A percentile compares a stretch with the other conserved stretches of the same genome.
Evolutionary conservation across 352 stramenopile species (phyloP).

Genomic region (Phytopythium oedochilum): DNA sequence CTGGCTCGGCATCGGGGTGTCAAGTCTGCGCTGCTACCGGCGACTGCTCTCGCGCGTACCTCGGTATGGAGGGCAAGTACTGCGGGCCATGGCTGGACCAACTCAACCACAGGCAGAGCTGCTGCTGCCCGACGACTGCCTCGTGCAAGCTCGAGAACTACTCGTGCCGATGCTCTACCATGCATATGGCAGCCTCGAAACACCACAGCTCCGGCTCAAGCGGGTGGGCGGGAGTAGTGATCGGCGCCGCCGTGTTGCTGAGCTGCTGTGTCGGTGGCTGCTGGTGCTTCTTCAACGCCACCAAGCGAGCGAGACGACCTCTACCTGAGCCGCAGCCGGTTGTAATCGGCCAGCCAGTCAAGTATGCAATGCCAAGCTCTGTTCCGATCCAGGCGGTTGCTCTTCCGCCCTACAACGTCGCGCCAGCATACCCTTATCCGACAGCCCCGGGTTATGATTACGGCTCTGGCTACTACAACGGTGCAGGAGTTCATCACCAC

Average conservation of each 20-base stretch:
- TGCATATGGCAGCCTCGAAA: neutral
- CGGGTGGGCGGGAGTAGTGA: slow-evolving; percentile 9
- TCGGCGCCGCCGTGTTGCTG: slow-evolving; percentile 11
- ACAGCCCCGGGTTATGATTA: slow-evolving; percentile 11
- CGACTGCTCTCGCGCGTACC: slow-evolving; percentile 22
- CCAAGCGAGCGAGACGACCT: slow-evolving; percentile 11
- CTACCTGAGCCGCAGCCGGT: slow-evolving; percentile 11
- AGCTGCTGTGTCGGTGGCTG: slow-evolving; percentile 19
- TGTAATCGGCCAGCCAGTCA: slow-evolving; percentile 9
- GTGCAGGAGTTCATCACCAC: neutral
- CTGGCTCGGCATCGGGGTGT: slow-evolving; percentile 9
- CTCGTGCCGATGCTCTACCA: slow-evolving; percentile 16
- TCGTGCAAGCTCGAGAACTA: slow-evolving; percentile 24
- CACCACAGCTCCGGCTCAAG: slow-evolving; percentile 8
- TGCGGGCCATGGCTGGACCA: slow-evolving; percentile 27
- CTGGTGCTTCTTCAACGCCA: slow-evolving; percentile 8
- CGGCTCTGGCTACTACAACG: slow-evolving; percentile 3
- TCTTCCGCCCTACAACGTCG: neutral
- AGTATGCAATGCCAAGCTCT: neutral
- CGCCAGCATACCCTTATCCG: neutral
- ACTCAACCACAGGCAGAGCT: slow-evolving; percentile 18
- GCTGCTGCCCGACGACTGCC: slow-evolving; percentile 22
- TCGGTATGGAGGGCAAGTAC: slow-evolving; percentile 18
- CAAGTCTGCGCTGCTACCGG: slow-evolving; percentile 16
- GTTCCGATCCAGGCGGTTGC: neutral